These are phyloP conservation scores for Chlorella sp. DNA, from an alignment of 139 green algal genomes.

Conservation along the genomic window DNA sequence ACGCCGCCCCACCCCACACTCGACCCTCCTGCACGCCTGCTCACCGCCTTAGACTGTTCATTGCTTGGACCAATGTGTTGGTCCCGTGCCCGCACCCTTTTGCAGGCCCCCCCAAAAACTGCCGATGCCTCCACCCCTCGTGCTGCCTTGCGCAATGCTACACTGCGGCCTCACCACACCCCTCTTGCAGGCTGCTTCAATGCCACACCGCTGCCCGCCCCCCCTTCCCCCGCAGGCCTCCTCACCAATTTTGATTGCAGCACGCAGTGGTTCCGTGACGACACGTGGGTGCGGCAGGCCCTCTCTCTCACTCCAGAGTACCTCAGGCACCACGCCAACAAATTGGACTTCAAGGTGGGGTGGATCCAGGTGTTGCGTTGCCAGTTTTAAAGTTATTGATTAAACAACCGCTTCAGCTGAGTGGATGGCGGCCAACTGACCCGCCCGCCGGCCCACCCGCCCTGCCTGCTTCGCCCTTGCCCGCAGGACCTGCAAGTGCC, in stretches of 20 bases:
- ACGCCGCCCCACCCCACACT: slow-evolving; percentile 18
- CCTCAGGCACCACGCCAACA: slow-evolving; percentile 62
- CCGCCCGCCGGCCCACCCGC: too few relatives aligned
- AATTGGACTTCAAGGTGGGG: slow-evolving; percentile 73
- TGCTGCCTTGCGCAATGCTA: too few relatives aligned
- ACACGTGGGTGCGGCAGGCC: slow-evolving; percentile 59
- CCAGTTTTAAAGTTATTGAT: too few relatives aligned
- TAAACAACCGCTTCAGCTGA: too few relatives aligned
- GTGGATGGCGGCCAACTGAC: neutral
- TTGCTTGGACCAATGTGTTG: too few relatives aligned
- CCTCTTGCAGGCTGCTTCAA: too few relatives aligned
- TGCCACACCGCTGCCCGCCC: neutral
- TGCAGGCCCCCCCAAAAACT: too few relatives aligned
- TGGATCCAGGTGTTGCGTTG: too few relatives aligned
- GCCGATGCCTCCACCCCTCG: too few relatives aligned
- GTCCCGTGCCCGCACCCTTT: too few relatives aligned
- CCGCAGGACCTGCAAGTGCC: slow-evolving; percentile 75
- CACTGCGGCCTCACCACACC: too few relatives aligned
- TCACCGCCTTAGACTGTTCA: too few relatives aligned
- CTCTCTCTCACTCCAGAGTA: slow-evolving; percentile 82
- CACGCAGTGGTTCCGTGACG: slow-evolving; percentile 74
- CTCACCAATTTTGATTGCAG: slow-evolving; percentile 89
- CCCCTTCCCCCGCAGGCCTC: slow-evolving; percentile 46
- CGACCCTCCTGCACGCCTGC: neutral
- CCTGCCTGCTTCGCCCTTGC: neutral